A percentile compares a stretch with the other conserved stretches of the same genome.
These are phyloP conservation scores for Trichoderma aggressivum DNA, from an alignment of 2,329 filamentous ascomycete genomes.

Conservation along the genomic window DNA sequence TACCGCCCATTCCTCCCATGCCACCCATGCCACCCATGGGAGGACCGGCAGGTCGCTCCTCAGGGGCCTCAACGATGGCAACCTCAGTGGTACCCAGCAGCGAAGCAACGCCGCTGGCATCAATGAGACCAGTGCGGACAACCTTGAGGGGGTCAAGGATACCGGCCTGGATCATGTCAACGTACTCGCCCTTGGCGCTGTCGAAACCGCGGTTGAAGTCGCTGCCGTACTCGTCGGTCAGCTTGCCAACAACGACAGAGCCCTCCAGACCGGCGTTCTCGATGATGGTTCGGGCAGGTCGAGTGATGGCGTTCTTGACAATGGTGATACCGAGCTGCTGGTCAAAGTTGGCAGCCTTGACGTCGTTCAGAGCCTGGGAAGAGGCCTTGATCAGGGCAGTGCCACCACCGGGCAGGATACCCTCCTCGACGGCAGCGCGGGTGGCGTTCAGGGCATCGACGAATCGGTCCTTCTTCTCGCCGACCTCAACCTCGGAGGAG, in stretches of 20 bases:
- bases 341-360: conserved; percentile 95
- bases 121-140: conserved; percentile 90
- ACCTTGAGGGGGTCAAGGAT: conserved; percentile 99
- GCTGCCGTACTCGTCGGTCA: conserved; percentile 83
- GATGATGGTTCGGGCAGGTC: conserved; percentile 89
- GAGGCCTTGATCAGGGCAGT: conserved; percentile 97
- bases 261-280: conserved; percentile 97
- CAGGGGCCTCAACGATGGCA: conserved; percentile 90
- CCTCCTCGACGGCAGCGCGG: conserved; percentile 96
- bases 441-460: conserved; percentile 98
- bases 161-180: conserved; percentile 96
- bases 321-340: conserved; percentile 98
- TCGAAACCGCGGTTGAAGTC: conserved; percentile 99
- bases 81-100: conserved; percentile 97
- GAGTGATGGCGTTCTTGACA: conserved; percentile 96
- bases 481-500: conserved; percentile 95
- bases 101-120: conserved; percentile 93
- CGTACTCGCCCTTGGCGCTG: conserved; percentile 94
- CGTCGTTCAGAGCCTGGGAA: conserved; percentile 74
- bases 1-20: conserved; percentile 59
- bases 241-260: conserved; percentile 94
- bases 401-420: conserved; percentile 97
- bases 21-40: conserved; percentile 67
- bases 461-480: conserved; percentile 99
- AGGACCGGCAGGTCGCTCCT: conserved; percentile 70